phyloP scores from a whole-genome alignment of 306 rosid species.

The Rosa rugosa region DNA sequence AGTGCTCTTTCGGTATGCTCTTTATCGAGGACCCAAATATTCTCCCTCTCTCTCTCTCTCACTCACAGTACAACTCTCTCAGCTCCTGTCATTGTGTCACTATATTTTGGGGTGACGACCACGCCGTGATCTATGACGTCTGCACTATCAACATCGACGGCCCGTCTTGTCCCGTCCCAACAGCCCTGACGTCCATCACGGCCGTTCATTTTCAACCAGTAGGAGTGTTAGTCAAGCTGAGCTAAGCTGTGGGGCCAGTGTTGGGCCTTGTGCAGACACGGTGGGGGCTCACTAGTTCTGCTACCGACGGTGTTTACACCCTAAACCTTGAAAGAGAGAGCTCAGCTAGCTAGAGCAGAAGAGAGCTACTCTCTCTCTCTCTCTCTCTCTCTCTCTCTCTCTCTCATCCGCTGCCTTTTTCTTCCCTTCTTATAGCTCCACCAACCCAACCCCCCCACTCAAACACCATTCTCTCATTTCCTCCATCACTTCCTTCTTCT shows the following conservation, averaged over 20 bases:
- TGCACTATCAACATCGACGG: constrained; percentile 35
- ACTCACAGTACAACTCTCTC: background rate
- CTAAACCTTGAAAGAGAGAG: background rate
- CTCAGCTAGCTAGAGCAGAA: constrained; percentile 16
- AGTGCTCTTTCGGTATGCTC: constrained; percentile 86
- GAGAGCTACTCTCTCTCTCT: background rate
- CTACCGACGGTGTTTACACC: constrained; percentile 54
- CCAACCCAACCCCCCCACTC: constrained; percentile 28
- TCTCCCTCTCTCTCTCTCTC: constrained; percentile 25
- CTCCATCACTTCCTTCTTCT: background rate
- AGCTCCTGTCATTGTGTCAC: constrained; percentile 57
- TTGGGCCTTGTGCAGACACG: constrained; percentile 34
- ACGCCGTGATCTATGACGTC: constrained; percentile 28
- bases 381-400: background rate
- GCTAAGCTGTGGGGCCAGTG: constrained; percentile 29
- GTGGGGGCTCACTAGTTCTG: constrained; percentile 42
- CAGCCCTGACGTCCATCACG: constrained; percentile 13
- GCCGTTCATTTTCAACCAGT: constrained; percentile 31
- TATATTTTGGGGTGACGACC: constrained; percentile 30
- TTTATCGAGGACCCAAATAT: constrained; percentile 96
- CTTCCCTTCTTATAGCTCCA: constrained; percentile 67
- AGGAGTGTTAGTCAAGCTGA: constrained; percentile 39
- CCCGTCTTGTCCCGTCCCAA: constrained; percentile 14
- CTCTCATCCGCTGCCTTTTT: constrained; percentile 17
- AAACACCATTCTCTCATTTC: constrained; percentile 15